These are phyloP conservation scores for Intubia oerlemansii DNA, from an alignment of 2,329 filamentous ascomycete species.

Conservation along the genomic window DNA sequence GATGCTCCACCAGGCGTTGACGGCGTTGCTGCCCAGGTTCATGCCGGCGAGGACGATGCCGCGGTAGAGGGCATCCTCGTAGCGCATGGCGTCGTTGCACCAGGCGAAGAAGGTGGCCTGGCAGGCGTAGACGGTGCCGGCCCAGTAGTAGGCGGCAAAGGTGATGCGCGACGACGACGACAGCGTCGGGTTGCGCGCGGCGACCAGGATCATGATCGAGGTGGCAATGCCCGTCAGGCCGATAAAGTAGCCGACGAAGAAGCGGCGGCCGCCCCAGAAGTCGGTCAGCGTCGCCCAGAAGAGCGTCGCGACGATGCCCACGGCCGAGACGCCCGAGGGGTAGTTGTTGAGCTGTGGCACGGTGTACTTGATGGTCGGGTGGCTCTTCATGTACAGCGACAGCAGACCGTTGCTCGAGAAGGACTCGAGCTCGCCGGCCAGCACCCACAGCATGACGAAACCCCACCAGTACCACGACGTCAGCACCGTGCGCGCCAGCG, in stretches of 20 bases:
- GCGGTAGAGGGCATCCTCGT: conserved; percentile 39
- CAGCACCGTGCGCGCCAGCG: conserved; percentile 27
- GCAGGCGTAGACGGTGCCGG: conserved; percentile 48
- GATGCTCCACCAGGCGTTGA: conserved; percentile 56
- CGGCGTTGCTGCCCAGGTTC: conserved; percentile 45
- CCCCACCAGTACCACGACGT: conserved; percentile 43
- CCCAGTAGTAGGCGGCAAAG: conserved; percentile 49
- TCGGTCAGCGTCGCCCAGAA: conserved; percentile 53
- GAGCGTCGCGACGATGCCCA: conserved; percentile 37
- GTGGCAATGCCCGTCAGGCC: conserved; percentile 41
- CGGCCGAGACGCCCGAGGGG: conserved; percentile 31
- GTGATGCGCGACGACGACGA: conserved; percentile 25
- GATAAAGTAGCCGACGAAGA: conserved; percentile 46
- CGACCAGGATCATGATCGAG: conserved; percentile 37
- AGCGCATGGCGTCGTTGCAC: conserved; percentile 49
- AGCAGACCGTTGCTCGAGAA: conserved; percentile 43
- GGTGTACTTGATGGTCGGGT: conserved; percentile 20
- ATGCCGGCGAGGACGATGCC: conserved; percentile 50
- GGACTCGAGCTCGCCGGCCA: conserved; percentile 50
- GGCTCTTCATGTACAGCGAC: conserved; percentile 25
- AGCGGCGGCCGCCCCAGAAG: conserved; percentile 38
- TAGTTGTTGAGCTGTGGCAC: conserved; percentile 33
- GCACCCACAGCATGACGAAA: conserved; percentile 44
- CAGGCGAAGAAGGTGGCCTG: conserved; percentile 58
- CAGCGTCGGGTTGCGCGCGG: conserved; percentile 19